Evolutionary conservation across 2,329 filamentous ascomycete species (phyloP).

Genomic region (Stachybotrys elegans): DNA sequence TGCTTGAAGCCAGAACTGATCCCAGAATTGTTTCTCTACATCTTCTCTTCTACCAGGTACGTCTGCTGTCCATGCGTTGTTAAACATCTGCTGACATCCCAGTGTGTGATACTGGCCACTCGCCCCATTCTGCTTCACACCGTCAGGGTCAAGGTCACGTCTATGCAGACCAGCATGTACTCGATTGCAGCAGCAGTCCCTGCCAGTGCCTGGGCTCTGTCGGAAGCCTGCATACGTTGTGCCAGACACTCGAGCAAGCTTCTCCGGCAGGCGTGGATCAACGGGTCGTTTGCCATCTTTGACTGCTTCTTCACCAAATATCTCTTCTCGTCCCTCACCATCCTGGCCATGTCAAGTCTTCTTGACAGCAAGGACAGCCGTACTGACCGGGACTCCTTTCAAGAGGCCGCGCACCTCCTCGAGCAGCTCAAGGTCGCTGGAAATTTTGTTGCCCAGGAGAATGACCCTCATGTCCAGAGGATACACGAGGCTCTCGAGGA

Average conservation of each 20-base stretch:
- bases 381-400: conserved; percentile 34
- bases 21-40: conserved; percentile 27
- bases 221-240: conserved; percentile 39
- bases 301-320: conserved; percentile 43
- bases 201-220: conserved; percentile 28
- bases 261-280: conserved; percentile 38
- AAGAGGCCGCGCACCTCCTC: conserved; percentile 31
- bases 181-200: conserved; percentile 15
- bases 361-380: conserved; percentile 22
- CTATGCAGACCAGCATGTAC: conserved; percentile 16
- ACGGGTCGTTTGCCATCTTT: conserved; percentile 40
- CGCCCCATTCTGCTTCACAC: conserved; percentile 29
- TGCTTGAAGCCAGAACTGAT: conserved; percentile 13
- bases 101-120: conserved; percentile 28
- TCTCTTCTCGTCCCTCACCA: conserved; percentile 38
- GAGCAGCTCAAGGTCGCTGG: conserved; percentile 32
- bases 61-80: fast-evolving
- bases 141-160: conserved; percentile 21
- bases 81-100: background rate
- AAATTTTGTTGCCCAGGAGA: no score
- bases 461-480: no score
- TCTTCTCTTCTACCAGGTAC: conserved; percentile 24
- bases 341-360: conserved; percentile 38
- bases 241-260: conserved; percentile 38
- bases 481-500: no score